Evolutionary conservation across 2,329 filamentous ascomycete species (phyloP).

Genomic region (Didymella lethalis): DNA sequence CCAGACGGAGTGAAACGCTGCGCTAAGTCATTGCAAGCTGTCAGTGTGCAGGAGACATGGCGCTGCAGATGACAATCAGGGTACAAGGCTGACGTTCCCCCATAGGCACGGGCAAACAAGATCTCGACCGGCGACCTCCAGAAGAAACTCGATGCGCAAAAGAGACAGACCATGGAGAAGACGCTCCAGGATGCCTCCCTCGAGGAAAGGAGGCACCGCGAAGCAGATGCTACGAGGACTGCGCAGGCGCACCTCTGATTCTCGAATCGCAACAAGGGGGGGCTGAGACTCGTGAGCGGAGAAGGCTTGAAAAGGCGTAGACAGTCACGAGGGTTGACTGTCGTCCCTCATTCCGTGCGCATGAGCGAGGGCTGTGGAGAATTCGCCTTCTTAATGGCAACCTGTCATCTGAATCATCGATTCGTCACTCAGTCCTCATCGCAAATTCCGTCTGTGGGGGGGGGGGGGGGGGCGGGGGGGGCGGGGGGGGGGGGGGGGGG

Average conservation of each 20-base stretch:
- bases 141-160: constrained; percentile 76
- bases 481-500: too few species aligned
- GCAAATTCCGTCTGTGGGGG: too few species aligned
- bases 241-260: not conserved
- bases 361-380: too few species aligned
- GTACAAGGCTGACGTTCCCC: not conserved
- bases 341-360: too few species aligned
- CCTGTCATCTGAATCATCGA: too few species aligned
- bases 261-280: not conserved
- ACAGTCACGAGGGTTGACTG: too few species aligned
- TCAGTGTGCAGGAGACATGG: not conserved
- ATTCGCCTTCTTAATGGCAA: too few species aligned
- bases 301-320: too few species aligned
- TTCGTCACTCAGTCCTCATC: too few species aligned
- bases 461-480: too few species aligned
- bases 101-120: constrained; percentile 72
- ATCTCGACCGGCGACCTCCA: constrained; percentile 59
- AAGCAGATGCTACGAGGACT: constrained; percentile 65
- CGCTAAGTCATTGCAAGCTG: constrained; percentile 1
- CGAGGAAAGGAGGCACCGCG: constrained; percentile 71
- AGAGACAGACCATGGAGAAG: constrained; percentile 73
- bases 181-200: constrained; percentile 73
- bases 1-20: not conserved
- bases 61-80: not conserved
- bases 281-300: too few species aligned